Conservation (phyloP, 2,329 filamentous ascomycete species). For the Samsoniella hepiali region DNA sequence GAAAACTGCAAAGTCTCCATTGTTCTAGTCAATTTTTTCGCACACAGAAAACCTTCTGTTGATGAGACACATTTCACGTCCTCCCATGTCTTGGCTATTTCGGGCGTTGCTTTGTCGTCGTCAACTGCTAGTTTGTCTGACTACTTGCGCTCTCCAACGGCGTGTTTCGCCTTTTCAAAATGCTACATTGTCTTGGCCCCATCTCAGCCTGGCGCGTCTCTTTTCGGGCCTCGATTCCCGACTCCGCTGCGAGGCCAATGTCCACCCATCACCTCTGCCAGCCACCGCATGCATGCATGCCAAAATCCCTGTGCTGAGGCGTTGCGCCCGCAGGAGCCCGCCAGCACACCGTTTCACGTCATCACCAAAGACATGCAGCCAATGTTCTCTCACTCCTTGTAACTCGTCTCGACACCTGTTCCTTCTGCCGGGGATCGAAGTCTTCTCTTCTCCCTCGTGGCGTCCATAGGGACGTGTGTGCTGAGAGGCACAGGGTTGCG, state of each 20-base stretch:
- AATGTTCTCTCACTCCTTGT: not conserved
- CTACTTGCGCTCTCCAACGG: too few species aligned
- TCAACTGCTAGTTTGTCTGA: too few species aligned
- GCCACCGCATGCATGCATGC: not conserved
- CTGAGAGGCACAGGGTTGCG: not conserved
- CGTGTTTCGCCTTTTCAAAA: too few species aligned
- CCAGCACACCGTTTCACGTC: too few species aligned
- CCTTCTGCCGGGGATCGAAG: not conserved
- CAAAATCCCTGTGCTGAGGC: not conserved
- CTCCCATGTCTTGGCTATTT: slow-evolving; percentile 6
- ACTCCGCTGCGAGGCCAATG: not conserved
- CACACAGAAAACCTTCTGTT: not conserved
- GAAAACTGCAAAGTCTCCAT: not conserved
- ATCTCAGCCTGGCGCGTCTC: not conserved
- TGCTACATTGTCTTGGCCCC: too few species aligned
- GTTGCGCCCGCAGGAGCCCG: too few species aligned
- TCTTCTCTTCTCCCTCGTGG: not conserved
- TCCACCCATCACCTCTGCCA: not conserved
- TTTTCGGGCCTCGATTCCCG: not conserved
- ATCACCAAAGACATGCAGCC: not conserved
- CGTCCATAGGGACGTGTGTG: not conserved
- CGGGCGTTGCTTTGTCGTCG: too few species aligned
- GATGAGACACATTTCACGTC: not conserved
- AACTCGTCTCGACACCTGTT: not conserved
- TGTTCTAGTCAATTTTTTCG: not conserved